Evolutionary conservation across 2,329 filamentous ascomycete genomes (phyloP), one percentile per base, ranked within the genome.

Genomic region (Fusarium bulbicola): DNA sequence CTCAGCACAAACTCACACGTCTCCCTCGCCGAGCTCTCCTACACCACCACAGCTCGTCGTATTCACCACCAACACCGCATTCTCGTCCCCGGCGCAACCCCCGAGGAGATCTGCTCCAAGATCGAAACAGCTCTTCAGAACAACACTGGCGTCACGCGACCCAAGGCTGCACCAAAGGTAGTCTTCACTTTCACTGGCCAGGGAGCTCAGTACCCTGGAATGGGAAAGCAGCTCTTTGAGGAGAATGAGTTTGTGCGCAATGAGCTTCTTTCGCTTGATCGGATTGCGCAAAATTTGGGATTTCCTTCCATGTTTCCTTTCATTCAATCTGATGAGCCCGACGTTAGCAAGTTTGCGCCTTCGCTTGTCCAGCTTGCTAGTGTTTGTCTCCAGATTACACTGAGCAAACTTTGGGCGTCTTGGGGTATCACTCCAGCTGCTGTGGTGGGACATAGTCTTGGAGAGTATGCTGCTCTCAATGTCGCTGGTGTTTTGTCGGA

Each of bases 401-500:
- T 88, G 7, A 81, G 81, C 11, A 77, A 78, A 24, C 76, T 83
- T 1, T 87, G 85, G 85, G 71, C 68, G 0, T 80, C 78, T 1
- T 80, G 81, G 67, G 83, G 82, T 2, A 69, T 87, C 20, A 72
- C 70, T 12, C 85, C 86, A 13, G 80, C 83, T 40, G 85, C 80
- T 3, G 85, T 87, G 7, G 72, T 87, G 7, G 86, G 86, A 9
- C 85, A 86, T 68, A 91, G 89, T 12, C 58, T 75, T 5, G 74
- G 74, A 1, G 73, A 76, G 5, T 75, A 75, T 26, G 74, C 74
- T 2, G 90, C 90, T 30, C 84, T 92, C 0, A 83, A 89, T 61
- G 85, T 88, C 16, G 88, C 90, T 49, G 90, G 89, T 30, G 89
- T 92, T n/a, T 81, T 92, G 21, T 90, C 89, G 2, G 87, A 86